These are phyloP conservation scores for Rhizopogon roseolus DNA, from an alignment of 768 basidiomycete genomes.

Conservation along the genomic window DNA sequence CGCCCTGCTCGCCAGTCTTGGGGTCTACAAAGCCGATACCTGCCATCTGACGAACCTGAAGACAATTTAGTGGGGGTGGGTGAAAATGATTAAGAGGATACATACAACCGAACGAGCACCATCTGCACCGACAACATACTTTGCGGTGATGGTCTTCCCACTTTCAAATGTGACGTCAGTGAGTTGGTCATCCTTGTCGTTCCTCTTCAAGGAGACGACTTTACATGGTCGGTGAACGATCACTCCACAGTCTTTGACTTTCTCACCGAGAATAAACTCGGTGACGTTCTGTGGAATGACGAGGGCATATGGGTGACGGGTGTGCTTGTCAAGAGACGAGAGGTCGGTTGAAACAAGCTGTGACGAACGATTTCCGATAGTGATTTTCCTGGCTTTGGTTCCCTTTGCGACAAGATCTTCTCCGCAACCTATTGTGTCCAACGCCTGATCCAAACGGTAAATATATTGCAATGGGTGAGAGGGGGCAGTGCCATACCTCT, in stretches of 20 bases:
- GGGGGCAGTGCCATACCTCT: conserved; percentile 37
- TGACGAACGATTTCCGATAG: conserved; percentile 25
- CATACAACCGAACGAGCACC: conserved; percentile 42
- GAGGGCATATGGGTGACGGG: conserved; percentile 38
- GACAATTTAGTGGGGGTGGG: not conserved
- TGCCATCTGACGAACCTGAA: conserved; percentile 37
- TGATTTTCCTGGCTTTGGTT: conserved; percentile 22
- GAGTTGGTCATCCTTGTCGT: conserved; percentile 20
- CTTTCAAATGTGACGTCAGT: conserved; percentile 42
- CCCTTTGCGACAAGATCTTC: conserved; percentile 34
- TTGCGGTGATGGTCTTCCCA: conserved; percentile 37
- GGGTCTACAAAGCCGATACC: conserved; percentile 44
- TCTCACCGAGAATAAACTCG: conserved; percentile 35
- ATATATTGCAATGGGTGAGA: conserved; percentile 17
- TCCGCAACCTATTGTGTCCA: conserved; percentile 42
- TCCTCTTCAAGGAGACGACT: conserved; percentile 32
- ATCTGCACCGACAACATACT: conserved; percentile 49
- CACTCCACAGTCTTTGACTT: conserved; percentile 28
- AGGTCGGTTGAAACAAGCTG: conserved; percentile 28
- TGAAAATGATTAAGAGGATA: not conserved
- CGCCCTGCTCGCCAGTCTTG: conserved; percentile 18
- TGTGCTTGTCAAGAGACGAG: conserved; percentile 31
- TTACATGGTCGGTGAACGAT: conserved; percentile 33
- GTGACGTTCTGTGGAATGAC: conserved; percentile 40
- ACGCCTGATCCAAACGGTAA: conserved; percentile 30